Conservation (phyloP, 352 stramenopile species). For the Pythium guiyangense region DNA sequence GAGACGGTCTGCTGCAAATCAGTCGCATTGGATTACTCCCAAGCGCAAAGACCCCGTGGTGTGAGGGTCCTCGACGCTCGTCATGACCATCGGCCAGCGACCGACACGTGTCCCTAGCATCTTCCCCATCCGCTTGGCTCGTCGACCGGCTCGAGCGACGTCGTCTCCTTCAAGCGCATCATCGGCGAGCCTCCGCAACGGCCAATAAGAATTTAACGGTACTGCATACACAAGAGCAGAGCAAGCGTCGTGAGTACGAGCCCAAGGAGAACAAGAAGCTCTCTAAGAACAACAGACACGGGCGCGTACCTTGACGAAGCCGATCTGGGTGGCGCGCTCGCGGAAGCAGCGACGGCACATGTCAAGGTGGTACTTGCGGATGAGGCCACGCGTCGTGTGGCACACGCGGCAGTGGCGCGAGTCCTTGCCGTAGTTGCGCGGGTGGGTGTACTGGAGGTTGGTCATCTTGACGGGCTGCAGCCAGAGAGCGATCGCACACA, state of each 20-base stretch:
- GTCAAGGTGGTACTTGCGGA: constrained; percentile 95
- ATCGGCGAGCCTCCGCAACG: constrained; percentile 14
- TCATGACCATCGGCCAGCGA: constrained; percentile 24
- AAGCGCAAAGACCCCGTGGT: constrained; percentile 10
- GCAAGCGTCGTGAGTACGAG: neutral
- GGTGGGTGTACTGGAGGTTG: constrained; percentile 87
- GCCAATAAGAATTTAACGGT: constrained; percentile 67
- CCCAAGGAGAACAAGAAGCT: neutral
- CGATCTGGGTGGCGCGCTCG: constrained; percentile 92
- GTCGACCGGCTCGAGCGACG: constrained; percentile 2
- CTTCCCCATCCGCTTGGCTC: constrained; percentile 29
- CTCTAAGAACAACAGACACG: neutral
- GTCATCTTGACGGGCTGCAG: constrained; percentile 70
- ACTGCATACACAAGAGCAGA: constrained; percentile 27
- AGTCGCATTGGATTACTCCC: constrained; percentile 54
- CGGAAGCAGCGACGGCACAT: constrained; percentile 97
- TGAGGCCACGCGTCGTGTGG: constrained; percentile 90
- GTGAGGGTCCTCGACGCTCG: constrained; percentile 13
- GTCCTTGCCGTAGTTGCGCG: constrained; percentile 88
- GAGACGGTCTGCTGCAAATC: constrained; percentile 29
- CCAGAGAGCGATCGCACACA: constrained; percentile 1
- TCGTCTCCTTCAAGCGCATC: neutral
- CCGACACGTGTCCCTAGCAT: constrained; percentile 43
- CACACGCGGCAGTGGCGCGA: constrained; percentile 89
- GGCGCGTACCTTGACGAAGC: constrained; percentile 90